Percentiles rank a stretch among this genome's conserved stretches.
Evolutionary conservation across 2,329 filamentous ascomycete species (phyloP).

Genomic region (Fusarium napiforme): DNA sequence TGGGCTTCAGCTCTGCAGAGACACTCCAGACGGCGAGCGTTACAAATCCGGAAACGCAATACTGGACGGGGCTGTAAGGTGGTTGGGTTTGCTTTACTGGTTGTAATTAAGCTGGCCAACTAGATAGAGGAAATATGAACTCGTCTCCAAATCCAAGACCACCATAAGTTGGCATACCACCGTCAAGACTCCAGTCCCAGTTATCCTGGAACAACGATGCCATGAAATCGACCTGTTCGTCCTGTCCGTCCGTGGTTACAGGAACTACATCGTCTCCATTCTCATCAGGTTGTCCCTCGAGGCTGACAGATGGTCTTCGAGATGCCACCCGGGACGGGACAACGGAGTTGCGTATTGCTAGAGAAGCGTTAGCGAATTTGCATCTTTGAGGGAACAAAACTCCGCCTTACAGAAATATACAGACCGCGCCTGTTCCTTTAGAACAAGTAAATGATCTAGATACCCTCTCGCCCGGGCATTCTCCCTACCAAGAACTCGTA

Average conservation of each 20-base stretch:
- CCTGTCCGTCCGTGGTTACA: neutral
- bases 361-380: too few relatives aligned
- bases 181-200: constrained; percentile 7
- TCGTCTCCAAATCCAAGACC: constrained; percentile 4
- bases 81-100: too few relatives aligned
- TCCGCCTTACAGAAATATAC: neutral
- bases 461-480: neutral
- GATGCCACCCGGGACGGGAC: neutral
- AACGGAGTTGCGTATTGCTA: neutral
- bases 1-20: neutral
- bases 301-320: neutral
- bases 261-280: too few relatives aligned
- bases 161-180: neutral
- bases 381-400: too few relatives aligned
- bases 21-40: neutral
- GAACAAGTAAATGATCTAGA: neutral
- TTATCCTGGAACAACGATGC: neutral
- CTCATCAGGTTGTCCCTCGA: too few relatives aligned
- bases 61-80: neutral
- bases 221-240: neutral
- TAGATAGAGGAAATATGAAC: neutral
- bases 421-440: neutral
- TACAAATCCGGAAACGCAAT: neutral
- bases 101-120: too few relatives aligned
- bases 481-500: neutral